Base-by-base conservation (phyloP, 768 basidiomycete species). In the Sporobolomyces pararoseus region DNA sequence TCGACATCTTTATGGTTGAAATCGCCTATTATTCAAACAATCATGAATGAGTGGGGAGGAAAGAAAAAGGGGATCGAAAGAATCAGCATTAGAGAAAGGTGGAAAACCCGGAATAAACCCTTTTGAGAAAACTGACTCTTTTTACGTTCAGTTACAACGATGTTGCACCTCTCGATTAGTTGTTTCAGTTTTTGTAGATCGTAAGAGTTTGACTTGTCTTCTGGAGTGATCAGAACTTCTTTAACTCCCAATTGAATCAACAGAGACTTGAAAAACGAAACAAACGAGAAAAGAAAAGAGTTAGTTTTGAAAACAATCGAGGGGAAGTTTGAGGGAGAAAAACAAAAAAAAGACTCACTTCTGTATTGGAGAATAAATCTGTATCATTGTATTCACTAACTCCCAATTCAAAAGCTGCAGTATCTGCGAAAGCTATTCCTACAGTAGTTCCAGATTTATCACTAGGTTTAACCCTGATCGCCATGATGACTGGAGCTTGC, bases 221-320 rank as follows among this genome's bases (percentile, higher is more conserved):
- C 75, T 12, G 58, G 66, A 4, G 75, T 89, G 83, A 98, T 82
- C 63, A 98, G 84, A 4, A 91, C 92, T 79, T 99, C 96, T 78
- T 98, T 98, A n/a, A 92, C 90, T 0, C 91, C 93, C 3, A 98
- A 85, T 78, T 99, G 96, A 68, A 98, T 98, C 42, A 97, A 82
- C 39, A 98, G 84, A 2, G 92, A 92, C 95, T 97, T n/a, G 76
- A 12, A 31, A 29, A 17, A 21, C 58, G 3, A 17, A n/a, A 21
- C n/a, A 5, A 65, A 21, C 27, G 10, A 10, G 1, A 39, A 16
- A 31, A 42, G 17, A 42, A 27, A 21, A 44, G 60, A 19, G n/a
- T n/a, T n/a, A n/a, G n/a, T n/a, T n/a, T n/a, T n/a, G 7, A 39
- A 31, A 17, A 7, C 29, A 31, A 19, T 5, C 4, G 42, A 31